phyloP scores from a whole-genome alignment of 139 green algal species.

The Closterium sp. region DNA sequence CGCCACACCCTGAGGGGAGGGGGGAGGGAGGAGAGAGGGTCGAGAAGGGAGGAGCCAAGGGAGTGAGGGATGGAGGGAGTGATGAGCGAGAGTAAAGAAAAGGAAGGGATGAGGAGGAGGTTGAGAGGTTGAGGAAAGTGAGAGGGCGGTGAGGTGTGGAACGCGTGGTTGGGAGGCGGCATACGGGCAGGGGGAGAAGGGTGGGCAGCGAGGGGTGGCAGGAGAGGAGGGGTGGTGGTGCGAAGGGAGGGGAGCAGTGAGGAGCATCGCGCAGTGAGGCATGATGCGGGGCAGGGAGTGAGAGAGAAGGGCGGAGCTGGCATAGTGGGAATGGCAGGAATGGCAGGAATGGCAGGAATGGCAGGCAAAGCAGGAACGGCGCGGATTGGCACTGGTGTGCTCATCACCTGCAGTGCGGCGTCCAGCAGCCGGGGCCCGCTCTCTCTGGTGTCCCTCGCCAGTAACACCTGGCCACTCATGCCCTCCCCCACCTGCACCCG shows the following conservation, averaged over 20 bases:
- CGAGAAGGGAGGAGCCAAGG: not conserved
- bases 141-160: not conserved
- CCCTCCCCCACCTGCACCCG: not conserved
- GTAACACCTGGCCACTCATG: slow-evolving; percentile 12
- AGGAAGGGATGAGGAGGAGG: no score
- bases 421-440: slow-evolving; percentile 69
- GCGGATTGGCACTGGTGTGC: not conserved
- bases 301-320: no score
- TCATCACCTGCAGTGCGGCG: slow-evolving; percentile 42
- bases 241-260: no score
- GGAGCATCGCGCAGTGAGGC: no score
- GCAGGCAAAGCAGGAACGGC: not conserved
- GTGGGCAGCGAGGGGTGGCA: no score
- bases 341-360: not conserved
- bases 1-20: slow-evolving; percentile 9
- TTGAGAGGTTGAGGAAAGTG: no score
- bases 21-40: not conserved
- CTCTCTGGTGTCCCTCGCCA: slow-evolving; percentile 53
- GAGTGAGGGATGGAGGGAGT: not conserved
- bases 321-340: no score
- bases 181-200: not conserved
- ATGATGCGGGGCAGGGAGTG: no score
- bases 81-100: not conserved
- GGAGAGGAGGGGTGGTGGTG: no score
- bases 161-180: not conserved